Evolutionary conservation across 495 filamentous ascomycete species (phyloP), one percentile per base, ranked within the genome.

Genomic region (Trichoderma asperelloides): DNA sequence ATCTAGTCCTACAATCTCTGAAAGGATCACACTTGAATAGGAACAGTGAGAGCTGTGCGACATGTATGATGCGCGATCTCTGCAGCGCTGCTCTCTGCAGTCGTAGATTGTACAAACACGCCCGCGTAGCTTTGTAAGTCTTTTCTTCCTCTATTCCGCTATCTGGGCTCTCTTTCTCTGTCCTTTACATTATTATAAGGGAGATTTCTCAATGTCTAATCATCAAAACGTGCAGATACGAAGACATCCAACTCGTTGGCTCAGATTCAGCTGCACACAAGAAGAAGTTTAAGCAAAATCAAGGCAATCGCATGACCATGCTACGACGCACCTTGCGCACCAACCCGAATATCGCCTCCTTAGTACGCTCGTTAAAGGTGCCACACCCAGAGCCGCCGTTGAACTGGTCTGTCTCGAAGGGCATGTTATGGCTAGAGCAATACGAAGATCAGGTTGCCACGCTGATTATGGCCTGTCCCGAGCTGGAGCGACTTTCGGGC

Each of bases 391-490:
- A 86, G 21, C 83, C 72, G 74, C 55, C 55, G 55, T 30, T 30
- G 25, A 60, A 60, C 6, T 60, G 55, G 55, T 60, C 55, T 12
- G 39, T 43, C 40, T 41, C 64, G 0, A 65, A 65, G 64, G 64
- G 64, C 41, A 65, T 65, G 64, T n/a, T 28, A 43, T 30, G 39
- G 39, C 68, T 81, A 71, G 83, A 85, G 62, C 82, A 88, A 65
- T 89, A 91, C 69, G 83, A 89, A 39, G 86, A 93, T 69, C 67
- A 90, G 41, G 80, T 93, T 5, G 90, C 91, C 6, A 92, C 91
- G 7, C 77, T 97, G 33, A 85, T 96, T 37, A 93, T 93, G 88
- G 79, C 86, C 6, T 96, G 92, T 73, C 91, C 91, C 12, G 94
- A 95, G 72, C 77, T 97, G 47, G 91, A 96, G 72, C 80, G 84